These are phyloP conservation scores for Eimeria tenella DNA, from an alignment of 169 alveolate genomes.

Conservation along the genomic window DNA sequence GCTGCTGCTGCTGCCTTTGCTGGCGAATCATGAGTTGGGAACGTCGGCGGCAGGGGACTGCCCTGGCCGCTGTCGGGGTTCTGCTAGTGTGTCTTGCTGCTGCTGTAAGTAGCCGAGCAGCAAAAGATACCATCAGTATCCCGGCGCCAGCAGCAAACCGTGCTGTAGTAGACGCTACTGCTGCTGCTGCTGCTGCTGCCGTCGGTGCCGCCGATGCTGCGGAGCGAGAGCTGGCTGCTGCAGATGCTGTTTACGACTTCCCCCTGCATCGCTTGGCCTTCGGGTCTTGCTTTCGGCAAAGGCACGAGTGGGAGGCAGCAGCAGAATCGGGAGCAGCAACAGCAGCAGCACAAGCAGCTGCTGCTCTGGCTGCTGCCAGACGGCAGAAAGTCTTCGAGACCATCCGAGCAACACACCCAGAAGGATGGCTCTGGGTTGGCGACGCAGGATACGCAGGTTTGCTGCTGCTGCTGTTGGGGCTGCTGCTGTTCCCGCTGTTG, in stretches of 20 bases:
- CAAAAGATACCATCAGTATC: not conserved
- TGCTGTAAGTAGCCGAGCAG: not conserved
- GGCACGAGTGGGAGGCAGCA: not conserved
- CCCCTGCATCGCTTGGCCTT: slow-evolving; percentile 67
- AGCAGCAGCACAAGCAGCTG: not conserved
- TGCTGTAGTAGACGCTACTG: not conserved
- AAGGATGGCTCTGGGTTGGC: slow-evolving; percentile 59
- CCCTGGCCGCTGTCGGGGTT: not conserved
- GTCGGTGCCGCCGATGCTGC: not conserved
- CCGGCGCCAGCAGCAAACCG: not conserved
- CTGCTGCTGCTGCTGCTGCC: slow-evolving; percentile 12
- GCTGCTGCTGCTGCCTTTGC: not conserved
- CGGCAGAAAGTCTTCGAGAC: slow-evolving; percentile 1
- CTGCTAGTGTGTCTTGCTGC: slow-evolving; percentile 2
- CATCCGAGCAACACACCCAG: not conserved
- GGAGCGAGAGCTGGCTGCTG: slow-evolving; percentile 1
- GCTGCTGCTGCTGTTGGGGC: slow-evolving; percentile 23
- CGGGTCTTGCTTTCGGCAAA: slow-evolving; percentile 19
- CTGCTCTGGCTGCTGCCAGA: not conserved
- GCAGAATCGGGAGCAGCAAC: slow-evolving; percentile 9
- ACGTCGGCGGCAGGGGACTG: not conserved
- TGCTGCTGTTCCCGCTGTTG: slow-evolving; percentile 22
- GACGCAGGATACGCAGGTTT: slow-evolving; percentile 69
- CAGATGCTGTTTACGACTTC: slow-evolving; percentile 15
- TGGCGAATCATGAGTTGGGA: not conserved